Evolutionary conservation across 352 stramenopile species (phyloP), one percentile per base, ranked within the genome.

Genomic region (Globisporangium perplexum): DNA sequence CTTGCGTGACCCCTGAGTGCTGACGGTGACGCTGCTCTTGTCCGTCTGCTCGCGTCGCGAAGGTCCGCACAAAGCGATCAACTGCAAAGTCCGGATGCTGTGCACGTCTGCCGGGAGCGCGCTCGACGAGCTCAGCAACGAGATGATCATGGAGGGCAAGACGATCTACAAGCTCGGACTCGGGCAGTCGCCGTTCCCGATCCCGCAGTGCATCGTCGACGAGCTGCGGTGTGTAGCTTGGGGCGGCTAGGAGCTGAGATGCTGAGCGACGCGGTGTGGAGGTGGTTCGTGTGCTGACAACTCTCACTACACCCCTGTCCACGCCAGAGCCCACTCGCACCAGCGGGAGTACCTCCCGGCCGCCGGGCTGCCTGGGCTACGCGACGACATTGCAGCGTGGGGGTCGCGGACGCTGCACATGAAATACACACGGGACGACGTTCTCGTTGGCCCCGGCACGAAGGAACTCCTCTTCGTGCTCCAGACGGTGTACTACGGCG

Each of bases 401-500:
- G 83, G 74, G 0, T 68, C 78, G 0, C 57, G 74, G 51, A 68
- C 65, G 15, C 53, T 93, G 15, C 65, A 84, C 35, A 54, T 91
- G 7, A 57, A 74, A 0, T 93, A 86, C 68, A 79, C 75, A 5
- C 65, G 68, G 22, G 81, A 95, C 42, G 82, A 93, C 56, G 80
- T 95, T 20, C 71, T 95, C 26, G 76, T 95, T 4, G 85, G 85
- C 6, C 85, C 85, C n/a, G 85, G 85, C n/a, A 93, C 83, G 0
- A 95, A 95, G 53, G 85, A 95, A 57, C 65, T 95, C 12, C 60
- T 95, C 4, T 95, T 93, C 47, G 81, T 95, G n/a, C 66, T 95
- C 22, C 85, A 95, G 60, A 93, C 80, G 0, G 83, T 93, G 31
- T 93, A 93, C 48, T 93, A 95, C 61, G 85, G 83, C 39, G 85